A percentile compares a stretch with the other conserved stretches of the same genome.
Conservation (phyloP, 768 basidiomycete species). For the Mycena filopes region DNA sequence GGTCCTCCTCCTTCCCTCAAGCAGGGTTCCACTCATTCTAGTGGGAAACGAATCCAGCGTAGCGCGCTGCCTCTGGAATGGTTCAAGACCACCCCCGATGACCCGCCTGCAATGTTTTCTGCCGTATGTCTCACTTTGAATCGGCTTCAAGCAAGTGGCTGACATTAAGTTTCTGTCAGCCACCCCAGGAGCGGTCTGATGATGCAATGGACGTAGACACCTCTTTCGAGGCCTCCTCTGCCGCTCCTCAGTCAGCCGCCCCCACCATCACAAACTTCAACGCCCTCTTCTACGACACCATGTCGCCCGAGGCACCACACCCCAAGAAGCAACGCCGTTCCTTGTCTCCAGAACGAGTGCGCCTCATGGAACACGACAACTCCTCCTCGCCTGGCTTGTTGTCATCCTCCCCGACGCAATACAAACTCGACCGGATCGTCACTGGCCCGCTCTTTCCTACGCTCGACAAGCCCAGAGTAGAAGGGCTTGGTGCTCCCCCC, state of each 20-base stretch:
- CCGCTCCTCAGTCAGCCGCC: conserved; percentile 58
- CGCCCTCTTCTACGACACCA: conserved; percentile 67
- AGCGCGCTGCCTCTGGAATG: conserved; percentile 73
- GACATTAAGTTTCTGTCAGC: conserved; percentile 42
- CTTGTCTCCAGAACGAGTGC: conserved; percentile 61
- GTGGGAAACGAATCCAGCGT: conserved; percentile 68
- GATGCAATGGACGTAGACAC: conserved; percentile 88
- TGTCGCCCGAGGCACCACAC: conserved; percentile 58
- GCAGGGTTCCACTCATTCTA: conserved; percentile 52
- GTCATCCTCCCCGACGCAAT: conserved; percentile 62
- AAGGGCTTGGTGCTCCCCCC: conserved; percentile 65
- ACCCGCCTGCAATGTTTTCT: conserved; percentile 6
- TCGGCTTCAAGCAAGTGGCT: conserved; percentile 19
- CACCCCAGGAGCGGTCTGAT: conserved; percentile 55
- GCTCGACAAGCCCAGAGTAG: conserved; percentile 60
- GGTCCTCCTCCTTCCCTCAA: conserved; percentile 46
- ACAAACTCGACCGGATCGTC: conserved; percentile 59
- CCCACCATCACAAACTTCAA: conserved; percentile 66
- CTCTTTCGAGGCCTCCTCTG: conserved; percentile 50
- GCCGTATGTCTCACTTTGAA: conserved; percentile 38
- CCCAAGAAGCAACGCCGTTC: conserved; percentile 67
- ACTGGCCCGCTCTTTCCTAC: conserved; percentile 61
- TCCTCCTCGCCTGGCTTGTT: conserved; percentile 59
- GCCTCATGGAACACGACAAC: conserved; percentile 48
- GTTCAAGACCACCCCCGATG: conserved; percentile 47